These are phyloP conservation scores for Xenoacremonium recifei DNA, from an alignment of 2,329 filamentous ascomycete genomes.

Conservation along the genomic window DNA sequence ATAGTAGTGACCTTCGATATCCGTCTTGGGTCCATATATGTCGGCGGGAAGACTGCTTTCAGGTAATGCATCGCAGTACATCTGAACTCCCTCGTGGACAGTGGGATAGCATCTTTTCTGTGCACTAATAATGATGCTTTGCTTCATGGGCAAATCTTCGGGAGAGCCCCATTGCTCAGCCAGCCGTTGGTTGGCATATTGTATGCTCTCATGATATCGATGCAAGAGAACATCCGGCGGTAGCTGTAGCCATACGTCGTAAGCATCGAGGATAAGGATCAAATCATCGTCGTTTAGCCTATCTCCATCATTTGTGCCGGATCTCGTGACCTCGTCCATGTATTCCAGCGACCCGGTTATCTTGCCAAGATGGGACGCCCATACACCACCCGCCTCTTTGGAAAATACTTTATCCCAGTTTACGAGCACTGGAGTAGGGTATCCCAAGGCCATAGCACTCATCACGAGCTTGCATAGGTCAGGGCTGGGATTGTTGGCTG, in stretches of 20 bases:
- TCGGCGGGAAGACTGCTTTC: conserved; percentile 1
- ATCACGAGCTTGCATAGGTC: conserved; percentile 18
- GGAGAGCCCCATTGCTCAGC: background rate
- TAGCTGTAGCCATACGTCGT: conserved; percentile 20
- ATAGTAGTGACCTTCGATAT: background rate
- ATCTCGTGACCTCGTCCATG: conserved; percentile 5
- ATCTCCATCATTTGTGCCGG: conserved; percentile 1
- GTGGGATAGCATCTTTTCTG: conserved; percentile 5
- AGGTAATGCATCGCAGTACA: conserved; percentile 4
- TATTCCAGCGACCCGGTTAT: conserved; percentile 17
- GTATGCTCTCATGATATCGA: conserved; percentile 8
- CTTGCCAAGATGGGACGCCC: conserved; percentile 16
- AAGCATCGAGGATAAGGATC: conserved; percentile 15
- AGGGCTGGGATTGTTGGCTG: conserved; percentile 8
- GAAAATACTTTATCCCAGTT: conserved; percentile 15
- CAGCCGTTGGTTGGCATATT: conserved; percentile 3
- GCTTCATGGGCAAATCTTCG: conserved; percentile 1
- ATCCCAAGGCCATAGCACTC: conserved; percentile 12
- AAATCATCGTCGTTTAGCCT: conserved; percentile 12
- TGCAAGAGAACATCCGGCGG: conserved; percentile 15
- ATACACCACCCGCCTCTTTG: conserved; percentile 3
- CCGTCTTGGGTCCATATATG: conserved; percentile 3
- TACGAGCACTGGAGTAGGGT: conserved; percentile 17
- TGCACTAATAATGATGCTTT: conserved; percentile 3
- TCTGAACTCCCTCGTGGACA: background rate